Evolutionary conservation across 805 yeast genomes (phyloP).

Genomic region (Ogataea saltuana): DNA sequence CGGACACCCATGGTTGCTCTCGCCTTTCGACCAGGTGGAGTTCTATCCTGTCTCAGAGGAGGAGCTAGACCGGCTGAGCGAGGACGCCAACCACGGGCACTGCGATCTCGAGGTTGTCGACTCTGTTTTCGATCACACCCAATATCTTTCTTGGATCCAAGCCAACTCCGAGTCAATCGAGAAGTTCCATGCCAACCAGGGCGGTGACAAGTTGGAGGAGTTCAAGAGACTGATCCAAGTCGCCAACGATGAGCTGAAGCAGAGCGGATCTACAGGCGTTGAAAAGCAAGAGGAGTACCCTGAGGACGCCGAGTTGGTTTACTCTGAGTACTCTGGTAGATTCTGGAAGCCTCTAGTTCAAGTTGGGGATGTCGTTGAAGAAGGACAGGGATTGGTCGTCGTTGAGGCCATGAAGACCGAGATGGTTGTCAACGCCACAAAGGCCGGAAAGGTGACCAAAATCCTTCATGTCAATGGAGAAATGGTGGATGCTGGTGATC

Average conservation of each 20-base stretch:
- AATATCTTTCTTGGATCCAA: constrained; percentile 77
- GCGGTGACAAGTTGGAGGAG: constrained; percentile 81
- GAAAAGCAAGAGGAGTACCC: constrained; percentile 58
- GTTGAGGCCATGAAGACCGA: constrained; percentile 99
- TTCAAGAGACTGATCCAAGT: constrained; percentile 81
- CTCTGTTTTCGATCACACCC: constrained; percentile 76
- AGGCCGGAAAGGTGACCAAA: constrained; percentile 69
- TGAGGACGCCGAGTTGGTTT: constrained; percentile 79
- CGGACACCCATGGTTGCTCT: constrained; percentile 81
- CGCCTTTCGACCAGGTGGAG: constrained; percentile 92
- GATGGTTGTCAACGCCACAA: constrained; percentile 80
- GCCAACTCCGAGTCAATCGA: constrained; percentile 73
- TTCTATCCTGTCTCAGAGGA: constrained; percentile 89
- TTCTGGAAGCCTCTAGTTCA: constrained; percentile 90
- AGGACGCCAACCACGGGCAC: constrained; percentile 77
- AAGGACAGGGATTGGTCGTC: constrained; percentile 80
- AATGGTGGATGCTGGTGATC: constrained; percentile 95
- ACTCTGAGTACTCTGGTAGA: constrained; percentile 95
- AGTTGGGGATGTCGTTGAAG: constrained; percentile 72
- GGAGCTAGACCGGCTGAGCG: constrained; percentile 70
- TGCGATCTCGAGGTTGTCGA: constrained; percentile 75
- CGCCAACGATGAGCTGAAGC: constrained; percentile 71
- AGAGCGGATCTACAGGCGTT: constrained; percentile 48
- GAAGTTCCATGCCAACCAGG: constrained; percentile 63
- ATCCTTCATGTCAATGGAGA: constrained; percentile 84